Evolutionary conservation across 2,329 filamentous ascomycete genomes (phyloP), one percentile per base, ranked within the genome.

Genomic region (Cadophora malorum): DNA sequence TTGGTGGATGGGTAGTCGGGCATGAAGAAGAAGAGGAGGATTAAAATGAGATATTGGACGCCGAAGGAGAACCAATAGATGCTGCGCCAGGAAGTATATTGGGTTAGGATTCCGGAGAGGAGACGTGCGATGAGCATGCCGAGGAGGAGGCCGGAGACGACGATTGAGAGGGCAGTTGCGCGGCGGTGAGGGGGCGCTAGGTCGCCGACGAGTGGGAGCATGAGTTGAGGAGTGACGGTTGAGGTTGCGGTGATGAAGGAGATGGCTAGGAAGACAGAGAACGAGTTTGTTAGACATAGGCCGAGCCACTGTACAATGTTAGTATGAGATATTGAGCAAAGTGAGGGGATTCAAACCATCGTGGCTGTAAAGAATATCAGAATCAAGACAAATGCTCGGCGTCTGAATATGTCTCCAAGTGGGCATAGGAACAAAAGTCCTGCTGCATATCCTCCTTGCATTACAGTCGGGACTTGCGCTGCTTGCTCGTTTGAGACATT

Each of bases 1-100:
- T 94, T 94, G 4, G 91, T 91, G 1, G 86, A 85, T 0, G 92
- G 93, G 72, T 96, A 96, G 77, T 94, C 91, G 0, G 92, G 92
- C 89, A 96, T 90, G 78, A 89, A 92, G 55, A 88, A 76, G 81
- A 87, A 94, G 6, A 95, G 84, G 0, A 90, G 79, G 7, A 81
- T 71, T 66, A 90, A 85, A 69, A 95, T 89, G 9, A 87, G 75
- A 73, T 87, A 90, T 78, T 96, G 92, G 0, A 92, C 81, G 0
- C 84, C 91, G 5, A 94, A 85, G 0, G 90, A 86, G 69, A 94
- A 82, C 91, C 91, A 95, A 81, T 94, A 96, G 8, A 95, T 88
- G 67, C 86, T 87, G 28, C 92, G 84, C 93, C 93, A 96, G 70
- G 85, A 83, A 0, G 88, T 89, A 75, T 87, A 94, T 73, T 93